Evolutionary conservation across 371 early-diverging fungal species (phyloP), one percentile per base, ranked within the genome.

Genomic region (Mucor saturninus): DNA sequence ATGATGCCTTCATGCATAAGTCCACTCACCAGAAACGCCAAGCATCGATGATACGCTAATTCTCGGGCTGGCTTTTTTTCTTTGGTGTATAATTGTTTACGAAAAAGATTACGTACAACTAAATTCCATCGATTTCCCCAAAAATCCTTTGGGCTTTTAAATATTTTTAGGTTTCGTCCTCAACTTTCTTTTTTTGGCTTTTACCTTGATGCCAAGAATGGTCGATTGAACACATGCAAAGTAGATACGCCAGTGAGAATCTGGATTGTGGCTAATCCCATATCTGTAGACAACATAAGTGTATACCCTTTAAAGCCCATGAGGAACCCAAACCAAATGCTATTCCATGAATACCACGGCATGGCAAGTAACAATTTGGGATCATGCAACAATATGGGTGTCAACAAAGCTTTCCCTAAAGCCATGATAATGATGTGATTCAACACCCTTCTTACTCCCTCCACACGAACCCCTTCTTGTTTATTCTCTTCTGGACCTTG

Each of bases 1-100:
- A 96, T 71, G n/a, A 84, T 82, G 54, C 93, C 88, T 38, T 54
- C 61, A 46, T 61, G 61, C 46, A 61, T 61, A 1, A 37, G 10
- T 4, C 45, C 54, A 14, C 54, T 61, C 10, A 61, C 42, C 5
- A 54, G 9, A 42, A 61, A 61, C 0, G 54, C 54, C 6, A 42
- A 42, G 8, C 53, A 43, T 31, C 54, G 21, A 15, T 60, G 51
- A 21, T 15, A 42, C 4, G 61, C 42, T 9, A 51, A n/a, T 21
- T 21, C 21, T 21, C 21, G 21, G 0, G 11, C 2, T 38, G 29
- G 38, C 3, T 26, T 15, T 38, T 38, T 35, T 15, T 13, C n/a
- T 7, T n/a, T n/a, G 11, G 21, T 9, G 15, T 38, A 38, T 3
- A 54, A 4, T 38, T 62, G 56, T 11, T 62, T 62, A 32, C 42